Percentiles rank a stretch among this genome's conserved stretches.
Evolutionary conservation across 345 rosid genomes (phyloP).

Genomic region (Mercurialis annua): DNA sequence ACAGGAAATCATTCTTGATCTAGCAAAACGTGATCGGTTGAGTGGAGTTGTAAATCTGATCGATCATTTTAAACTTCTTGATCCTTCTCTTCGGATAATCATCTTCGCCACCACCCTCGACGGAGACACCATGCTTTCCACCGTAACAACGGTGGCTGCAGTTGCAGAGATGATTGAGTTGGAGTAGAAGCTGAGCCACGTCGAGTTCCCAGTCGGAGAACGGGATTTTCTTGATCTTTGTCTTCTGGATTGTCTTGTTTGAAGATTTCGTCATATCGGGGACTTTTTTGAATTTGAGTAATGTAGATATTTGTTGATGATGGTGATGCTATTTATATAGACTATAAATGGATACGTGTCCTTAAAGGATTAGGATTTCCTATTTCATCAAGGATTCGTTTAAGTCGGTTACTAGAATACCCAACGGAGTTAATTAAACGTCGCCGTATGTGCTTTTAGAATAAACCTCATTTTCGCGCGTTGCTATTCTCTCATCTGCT

Average conservation of each 20-base stretch:
- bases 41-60: neutral
- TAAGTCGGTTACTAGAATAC: too few relatives aligned
- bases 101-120: neutral
- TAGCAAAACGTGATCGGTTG: neutral
- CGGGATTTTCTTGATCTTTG: neutral
- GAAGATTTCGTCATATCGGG: neutral
- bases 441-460: too few relatives aligned
- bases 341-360: too few relatives aligned
- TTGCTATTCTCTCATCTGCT: too few relatives aligned
- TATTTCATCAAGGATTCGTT: too few relatives aligned
- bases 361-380: too few relatives aligned
- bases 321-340: too few relatives aligned
- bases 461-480: too few relatives aligned
- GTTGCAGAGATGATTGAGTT: neutral
- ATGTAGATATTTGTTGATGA: too few relatives aligned
- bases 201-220: neutral
- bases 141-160: too few relatives aligned
- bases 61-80: neutral
- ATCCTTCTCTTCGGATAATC: slow-evolving; percentile 3
- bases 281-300: too few relatives aligned
- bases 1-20: neutral
- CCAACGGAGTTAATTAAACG: too few relatives aligned
- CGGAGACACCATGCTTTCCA: neutral
- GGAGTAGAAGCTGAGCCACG: slow-evolving; percentile 3
- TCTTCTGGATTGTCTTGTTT: neutral